Conservation (phyloP, 805 yeast species). For the Lipomyces yamadae region DNA sequence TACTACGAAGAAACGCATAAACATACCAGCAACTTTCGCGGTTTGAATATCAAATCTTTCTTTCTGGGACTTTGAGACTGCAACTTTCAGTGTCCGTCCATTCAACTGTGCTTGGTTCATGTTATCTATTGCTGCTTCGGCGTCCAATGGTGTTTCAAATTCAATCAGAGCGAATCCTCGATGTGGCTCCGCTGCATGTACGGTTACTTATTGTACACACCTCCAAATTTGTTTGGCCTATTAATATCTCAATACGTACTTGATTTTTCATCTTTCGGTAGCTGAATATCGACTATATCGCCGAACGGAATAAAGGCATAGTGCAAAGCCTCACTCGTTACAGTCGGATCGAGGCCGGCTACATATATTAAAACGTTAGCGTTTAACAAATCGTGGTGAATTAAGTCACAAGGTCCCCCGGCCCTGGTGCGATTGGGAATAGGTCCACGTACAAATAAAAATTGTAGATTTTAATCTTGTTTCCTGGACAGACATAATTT, state of each 20-base stretch:
- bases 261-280: slow-evolving; percentile 31
- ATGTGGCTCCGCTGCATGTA: slow-evolving; percentile 27
- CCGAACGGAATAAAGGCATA: slow-evolving; percentile 44
- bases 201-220: neutral
- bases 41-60: slow-evolving; percentile 26
- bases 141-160: slow-evolving; percentile 43
- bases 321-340: slow-evolving; percentile 38
- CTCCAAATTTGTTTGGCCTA: neutral
- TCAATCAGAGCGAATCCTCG: slow-evolving; percentile 42
- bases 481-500: slow-evolving; percentile 13
- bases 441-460: slow-evolving; percentile 22
- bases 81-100: slow-evolving; percentile 41
- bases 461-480: slow-evolving; percentile 18
- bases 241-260: slow-evolving; percentile 18
- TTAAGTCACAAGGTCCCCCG: neutral
- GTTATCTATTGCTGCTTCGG: slow-evolving; percentile 46
- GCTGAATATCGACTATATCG: slow-evolving; percentile 40
- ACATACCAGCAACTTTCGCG: slow-evolving; percentile 33
- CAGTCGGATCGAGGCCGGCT: slow-evolving; percentile 33
- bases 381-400: neutral
- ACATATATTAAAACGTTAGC: neutral
- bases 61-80: slow-evolving; percentile 33
- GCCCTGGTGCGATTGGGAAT: neutral
- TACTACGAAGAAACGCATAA: neutral
- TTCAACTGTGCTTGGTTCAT: slow-evolving; percentile 42